phyloP scores from a whole-genome alignment of 176 grass and related monocot genomes.

The Puccinellia tenuiflora region DNA sequence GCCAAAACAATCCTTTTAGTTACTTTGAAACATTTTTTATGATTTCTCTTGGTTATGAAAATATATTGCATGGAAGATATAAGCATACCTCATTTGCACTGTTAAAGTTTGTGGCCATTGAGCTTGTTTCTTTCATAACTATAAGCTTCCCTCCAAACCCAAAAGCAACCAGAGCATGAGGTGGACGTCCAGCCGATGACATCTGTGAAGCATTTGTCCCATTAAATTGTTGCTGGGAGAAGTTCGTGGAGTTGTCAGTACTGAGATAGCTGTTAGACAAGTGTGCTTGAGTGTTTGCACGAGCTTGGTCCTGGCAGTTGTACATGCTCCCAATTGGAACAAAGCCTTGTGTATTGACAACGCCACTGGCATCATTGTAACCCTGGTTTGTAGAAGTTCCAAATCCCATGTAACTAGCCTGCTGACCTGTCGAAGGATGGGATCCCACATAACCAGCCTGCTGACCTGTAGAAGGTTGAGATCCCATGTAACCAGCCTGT shows the following conservation, averaged over 20 bases:
- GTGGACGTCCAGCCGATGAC: slow-evolving; percentile 64
- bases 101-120: slow-evolving; percentile 49
- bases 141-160: slow-evolving; percentile 88
- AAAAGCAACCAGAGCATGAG: slow-evolving; percentile 83
- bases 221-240: slow-evolving; percentile 52
- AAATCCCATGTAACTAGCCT: slow-evolving; percentile 27
- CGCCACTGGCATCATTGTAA: slow-evolving; percentile 40
- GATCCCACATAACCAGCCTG: slow-evolving; percentile 21
- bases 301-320: slow-evolving; percentile 27
- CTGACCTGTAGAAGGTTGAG: slow-evolving; percentile 22
- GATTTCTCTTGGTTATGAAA: slow-evolving; percentile 16
- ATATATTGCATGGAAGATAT: slow-evolving; percentile 3
- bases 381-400: slow-evolving; percentile 33
- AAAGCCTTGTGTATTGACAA: slow-evolving; percentile 31
- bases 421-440: slow-evolving; percentile 15
- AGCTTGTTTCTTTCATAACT: slow-evolving; percentile 70
- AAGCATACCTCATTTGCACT: slow-evolving; percentile 53
- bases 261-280: slow-evolving; percentile 53
- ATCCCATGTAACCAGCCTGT: slow-evolving; percentile 21
- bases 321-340: slow-evolving; percentile 36
- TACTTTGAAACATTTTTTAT: slow-evolving; percentile 8
- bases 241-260: slow-evolving; percentile 49
- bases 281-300: slow-evolving; percentile 32
- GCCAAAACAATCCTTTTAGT: slow-evolving; percentile 14
- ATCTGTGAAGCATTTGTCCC: slow-evolving; percentile 55